Conservation (phyloP, 2,329 filamentous ascomycete genomes). For the Diplocarpon rosae region DNA sequence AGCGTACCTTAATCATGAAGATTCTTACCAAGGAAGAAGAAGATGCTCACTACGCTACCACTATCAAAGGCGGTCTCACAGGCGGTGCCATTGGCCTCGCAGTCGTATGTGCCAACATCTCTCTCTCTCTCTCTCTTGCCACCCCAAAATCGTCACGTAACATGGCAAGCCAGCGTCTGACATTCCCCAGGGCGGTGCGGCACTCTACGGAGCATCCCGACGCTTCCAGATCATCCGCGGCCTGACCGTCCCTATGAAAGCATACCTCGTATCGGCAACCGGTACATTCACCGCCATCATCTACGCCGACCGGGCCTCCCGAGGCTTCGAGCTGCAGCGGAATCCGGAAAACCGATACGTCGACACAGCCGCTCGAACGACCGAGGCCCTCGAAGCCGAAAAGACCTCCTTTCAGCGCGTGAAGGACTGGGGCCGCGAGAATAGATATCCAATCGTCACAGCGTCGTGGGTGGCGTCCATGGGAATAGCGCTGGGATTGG, state of each 20-base stretch:
- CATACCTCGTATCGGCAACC: constrained; percentile 76
- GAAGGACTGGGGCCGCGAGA: constrained; percentile 58
- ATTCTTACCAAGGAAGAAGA: constrained; percentile 92
- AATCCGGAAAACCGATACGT: constrained; percentile 28
- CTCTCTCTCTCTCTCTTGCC: not conserved
- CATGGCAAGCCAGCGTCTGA: constrained; percentile 3
- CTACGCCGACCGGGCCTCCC: constrained; percentile 65
- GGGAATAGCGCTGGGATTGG: constrained; percentile 49
- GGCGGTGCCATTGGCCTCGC: constrained; percentile 61
- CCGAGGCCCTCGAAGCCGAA: constrained; percentile 12
- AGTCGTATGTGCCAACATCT: constrained; percentile 43
- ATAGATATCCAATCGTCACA: constrained; percentile 60
- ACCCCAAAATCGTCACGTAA: not conserved
- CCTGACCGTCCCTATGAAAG: constrained; percentile 80
- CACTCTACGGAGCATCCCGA: constrained; percentile 50
- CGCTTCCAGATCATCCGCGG: constrained; percentile 69
- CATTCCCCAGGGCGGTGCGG: constrained; percentile 31
- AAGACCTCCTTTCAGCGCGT: constrained; percentile 48
- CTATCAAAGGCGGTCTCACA: constrained; percentile 66
- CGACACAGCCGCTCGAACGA: constrained; percentile 19
- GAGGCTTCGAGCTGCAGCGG: constrained; percentile 52
- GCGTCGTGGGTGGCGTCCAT: constrained; percentile 57
- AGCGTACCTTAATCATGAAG: no score
- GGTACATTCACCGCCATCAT: constrained; percentile 84
- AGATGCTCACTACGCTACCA: constrained; percentile 68